phyloP scores from a whole-genome alignment of 768 basidiomycete genomes.

The Tricholoma saponaceum region DNA sequence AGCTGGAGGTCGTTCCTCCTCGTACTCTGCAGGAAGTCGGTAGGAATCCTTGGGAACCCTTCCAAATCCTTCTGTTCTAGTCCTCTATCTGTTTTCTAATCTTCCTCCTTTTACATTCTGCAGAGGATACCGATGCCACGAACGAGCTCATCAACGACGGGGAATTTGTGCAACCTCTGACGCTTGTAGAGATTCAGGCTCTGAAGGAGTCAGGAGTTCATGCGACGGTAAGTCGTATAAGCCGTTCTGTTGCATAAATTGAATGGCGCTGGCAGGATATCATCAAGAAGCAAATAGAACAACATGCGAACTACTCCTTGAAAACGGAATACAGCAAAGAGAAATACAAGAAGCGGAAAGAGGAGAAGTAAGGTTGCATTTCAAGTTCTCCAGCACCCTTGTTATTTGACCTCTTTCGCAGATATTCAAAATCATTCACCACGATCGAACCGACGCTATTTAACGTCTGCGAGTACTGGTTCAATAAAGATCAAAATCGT shows the following conservation, averaged over 20 bases:
- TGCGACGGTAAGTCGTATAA: constrained; percentile 51
- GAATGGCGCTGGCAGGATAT: constrained; percentile 67
- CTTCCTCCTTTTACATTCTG: neutral
- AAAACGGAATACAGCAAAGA: constrained; percentile 99
- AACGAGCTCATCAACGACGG: constrained; percentile 95
- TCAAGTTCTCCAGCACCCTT: neutral
- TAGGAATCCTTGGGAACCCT: constrained; percentile 31
- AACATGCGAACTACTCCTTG: constrained; percentile 85
- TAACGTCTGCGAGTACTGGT: constrained; percentile 90
- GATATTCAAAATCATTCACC: constrained; percentile 84
- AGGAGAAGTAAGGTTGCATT: constrained; percentile 73
- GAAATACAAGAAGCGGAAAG: constrained; percentile 95
- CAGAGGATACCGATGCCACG: constrained; percentile 96
- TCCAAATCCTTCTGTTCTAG: neutral
- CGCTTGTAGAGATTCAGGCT: constrained; percentile 76
- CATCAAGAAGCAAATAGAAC: constrained; percentile 89
- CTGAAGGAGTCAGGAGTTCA: constrained; percentile 80
- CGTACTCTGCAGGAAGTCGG: constrained; percentile 76
- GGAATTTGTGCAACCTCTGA: constrained; percentile 78
- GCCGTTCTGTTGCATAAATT: constrained; percentile 10
- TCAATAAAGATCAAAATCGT: constrained; percentile 73
- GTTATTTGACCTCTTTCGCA: constrained; percentile 25
- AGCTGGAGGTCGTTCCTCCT: constrained; percentile 58
- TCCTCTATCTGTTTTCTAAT: neutral
- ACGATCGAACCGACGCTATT: constrained; percentile 84